Evolutionary conservation across 176 grass and related monocot genomes (phyloP).

Genomic region (Cenchrus americanus): DNA sequence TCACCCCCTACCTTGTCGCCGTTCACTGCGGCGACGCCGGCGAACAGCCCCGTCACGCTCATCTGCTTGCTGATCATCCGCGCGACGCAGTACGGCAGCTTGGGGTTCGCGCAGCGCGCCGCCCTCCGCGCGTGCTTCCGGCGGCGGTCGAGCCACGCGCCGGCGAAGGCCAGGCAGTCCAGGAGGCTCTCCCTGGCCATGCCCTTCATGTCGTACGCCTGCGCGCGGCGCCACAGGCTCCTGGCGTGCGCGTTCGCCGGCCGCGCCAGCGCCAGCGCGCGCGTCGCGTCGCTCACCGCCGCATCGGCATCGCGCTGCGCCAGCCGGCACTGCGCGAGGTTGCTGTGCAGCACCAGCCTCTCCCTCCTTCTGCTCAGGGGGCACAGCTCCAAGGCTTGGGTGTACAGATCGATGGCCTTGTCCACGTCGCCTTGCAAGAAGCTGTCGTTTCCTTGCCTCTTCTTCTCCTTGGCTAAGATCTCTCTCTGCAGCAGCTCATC

Average conservation of each 20-base stretch:
- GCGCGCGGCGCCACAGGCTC: conserved; percentile 85
- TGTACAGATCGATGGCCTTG: conserved; percentile 57
- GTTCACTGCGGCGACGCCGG: conserved; percentile 37
- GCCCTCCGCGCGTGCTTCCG: conserved; percentile 16
- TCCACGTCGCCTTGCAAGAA: conserved; percentile 66
- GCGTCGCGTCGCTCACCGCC: conserved; percentile 81
- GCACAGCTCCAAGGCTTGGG: conserved; percentile 69
- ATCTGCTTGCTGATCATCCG: conserved; percentile 94
- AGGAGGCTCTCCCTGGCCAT: conserved; percentile 98
- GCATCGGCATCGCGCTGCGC: conserved; percentile 55
- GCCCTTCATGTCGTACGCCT: conserved; percentile 91
- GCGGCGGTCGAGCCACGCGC: conserved; percentile 46
- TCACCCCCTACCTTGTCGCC: not conserved
- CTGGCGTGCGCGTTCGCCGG: conserved; percentile 68
- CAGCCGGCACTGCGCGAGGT: conserved; percentile 74
- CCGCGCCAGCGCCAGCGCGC: conserved; percentile 71
- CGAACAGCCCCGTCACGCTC: conserved; percentile 61
- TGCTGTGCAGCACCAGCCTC: conserved; percentile 79
- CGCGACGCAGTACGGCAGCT: conserved; percentile 79
- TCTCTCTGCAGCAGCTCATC: conserved; percentile 47
- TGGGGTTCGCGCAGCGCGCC: conserved; percentile 32
- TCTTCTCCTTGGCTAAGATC: conserved; percentile 58
- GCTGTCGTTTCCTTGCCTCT: conserved; percentile 68
- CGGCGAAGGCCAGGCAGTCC: conserved; percentile 77
- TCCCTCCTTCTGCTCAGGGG: conserved; percentile 59